Evolutionary conservation across 2,329 filamentous ascomycete genomes (phyloP).

Genomic region (Pseudogymnoascus sp.): DNA sequence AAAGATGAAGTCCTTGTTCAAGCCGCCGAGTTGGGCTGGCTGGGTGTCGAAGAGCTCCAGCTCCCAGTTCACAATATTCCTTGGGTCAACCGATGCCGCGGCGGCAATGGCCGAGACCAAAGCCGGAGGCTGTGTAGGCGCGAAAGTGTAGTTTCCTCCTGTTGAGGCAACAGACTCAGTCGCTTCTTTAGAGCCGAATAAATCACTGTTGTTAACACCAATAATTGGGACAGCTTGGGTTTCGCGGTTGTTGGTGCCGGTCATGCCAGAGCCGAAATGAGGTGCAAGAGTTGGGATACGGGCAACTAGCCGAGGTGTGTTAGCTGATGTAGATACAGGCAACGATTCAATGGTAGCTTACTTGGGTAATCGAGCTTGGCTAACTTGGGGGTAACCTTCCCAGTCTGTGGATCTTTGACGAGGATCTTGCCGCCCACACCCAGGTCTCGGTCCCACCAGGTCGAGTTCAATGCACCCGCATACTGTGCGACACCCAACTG

Average conservation of each 20-base stretch:
- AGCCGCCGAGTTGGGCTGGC: constrained; percentile 70
- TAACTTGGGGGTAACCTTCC: constrained; percentile 71
- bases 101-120: constrained; percentile 76
- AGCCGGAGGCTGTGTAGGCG: constrained; percentile 72
- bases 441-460: constrained; percentile 96
- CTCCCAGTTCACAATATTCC: constrained; percentile 87
- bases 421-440: constrained; percentile 84
- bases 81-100: constrained; percentile 68
- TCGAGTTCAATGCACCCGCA: constrained; percentile 75
- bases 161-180: constrained; percentile 23
- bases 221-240: constrained; percentile 93
- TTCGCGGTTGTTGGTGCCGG: constrained; percentile 66
- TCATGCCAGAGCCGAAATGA: constrained; percentile 76
- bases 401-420: constrained; percentile 61
- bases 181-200: constrained; percentile 29
- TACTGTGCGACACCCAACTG: constrained; percentile 92
- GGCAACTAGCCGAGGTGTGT: constrained; percentile 46
- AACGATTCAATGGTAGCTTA: constrained; percentile 25
- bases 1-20: constrained; percentile 91
- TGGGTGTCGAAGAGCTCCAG: constrained; percentile 90
- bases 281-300: constrained; percentile 85
- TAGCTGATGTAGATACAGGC: not conserved
- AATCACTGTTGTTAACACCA: constrained; percentile 68
- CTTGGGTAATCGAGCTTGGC: constrained; percentile 90
- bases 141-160: constrained; percentile 47